phyloP scores from a whole-genome alignment of 805 yeast species.

The Pichia membranifaciens region DNA sequence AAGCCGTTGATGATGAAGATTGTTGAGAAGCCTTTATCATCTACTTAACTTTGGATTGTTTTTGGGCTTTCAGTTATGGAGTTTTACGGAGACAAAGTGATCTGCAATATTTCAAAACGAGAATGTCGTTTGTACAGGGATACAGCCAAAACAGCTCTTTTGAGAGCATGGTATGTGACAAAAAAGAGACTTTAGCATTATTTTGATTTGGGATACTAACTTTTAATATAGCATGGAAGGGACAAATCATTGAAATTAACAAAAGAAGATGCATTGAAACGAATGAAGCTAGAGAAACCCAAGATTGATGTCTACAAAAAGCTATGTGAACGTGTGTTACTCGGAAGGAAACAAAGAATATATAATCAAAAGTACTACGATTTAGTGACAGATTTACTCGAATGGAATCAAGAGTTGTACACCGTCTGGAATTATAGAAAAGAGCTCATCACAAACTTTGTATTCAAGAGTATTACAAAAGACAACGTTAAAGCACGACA shows the following conservation, averaged over 20 bases:
- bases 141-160: slow-evolving; percentile 14
- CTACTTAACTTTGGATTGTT: no score
- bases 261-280: slow-evolving; percentile 48
- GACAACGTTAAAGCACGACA: slow-evolving; percentile 20
- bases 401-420: slow-evolving; percentile 78
- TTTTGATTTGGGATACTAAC: no score
- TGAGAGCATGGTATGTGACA: slow-evolving; percentile 8
- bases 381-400: slow-evolving; percentile 51
- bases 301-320: slow-evolving; percentile 53
- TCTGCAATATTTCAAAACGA: not conserved
- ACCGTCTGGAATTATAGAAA: slow-evolving; percentile 88
- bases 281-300: slow-evolving; percentile 50
- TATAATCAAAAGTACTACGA: slow-evolving; percentile 39
- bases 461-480: slow-evolving; percentile 21
- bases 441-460: slow-evolving; percentile 45
- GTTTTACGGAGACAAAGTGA: no score
- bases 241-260: slow-evolving; percentile 49
- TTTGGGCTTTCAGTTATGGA: no score
- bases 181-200: no score
- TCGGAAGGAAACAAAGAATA: slow-evolving; percentile 23
- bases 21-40: no score
- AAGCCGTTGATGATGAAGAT: no score
- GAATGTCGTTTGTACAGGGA: slow-evolving; percentile 18
- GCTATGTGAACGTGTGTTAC: slow-evolving; percentile 41
- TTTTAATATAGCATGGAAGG: slow-evolving; percentile 48